Evolutionary conservation across 2,329 filamentous ascomycete genomes (phyloP), one percentile per base, ranked within the genome.

Genomic region (Fusarium floridanum): DNA sequence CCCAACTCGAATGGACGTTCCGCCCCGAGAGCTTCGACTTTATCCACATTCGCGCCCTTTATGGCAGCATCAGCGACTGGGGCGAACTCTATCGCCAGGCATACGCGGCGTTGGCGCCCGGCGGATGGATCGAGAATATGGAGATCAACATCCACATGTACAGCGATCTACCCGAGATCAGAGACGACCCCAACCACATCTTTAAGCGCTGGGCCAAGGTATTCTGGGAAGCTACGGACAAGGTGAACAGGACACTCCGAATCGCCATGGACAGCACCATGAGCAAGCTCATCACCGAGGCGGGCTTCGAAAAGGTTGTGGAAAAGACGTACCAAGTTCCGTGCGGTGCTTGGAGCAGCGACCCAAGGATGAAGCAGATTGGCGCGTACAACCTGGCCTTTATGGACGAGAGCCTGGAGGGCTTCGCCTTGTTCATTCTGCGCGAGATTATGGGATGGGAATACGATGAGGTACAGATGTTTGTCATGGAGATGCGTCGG

Each of bases 51-150:
- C 86, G 88, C 3, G 67, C 89, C 74, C 83, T 93, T 75, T 83
- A 85, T 8, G 91, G 91, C 22, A 86, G 86, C 57, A 88, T 92
- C 71, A 81, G 84, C 3, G 86, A 91, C 72, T 93, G 91, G 83
- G 82, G 84, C 27, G 81, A 86, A 17, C 82, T 93, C 11, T 87
- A 92, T 70, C 79, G 80, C 27, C 88, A 90, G 72, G 81, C 86
- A 3, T 89, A 83, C 71, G 16, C 81, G 81, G 62, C 86, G 89
- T 69, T 80, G 90, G 29, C 87, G 87, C 70, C 80, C 78, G 75
- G 75, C 7, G 71, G 68, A 12, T 77, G 68, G 71, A 43, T 74
- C 6, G 73, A 77, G 53, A 61, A 73, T 24, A 68, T 77, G 14
- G 73, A 76, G 50, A 41, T 73, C 27, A 72, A 75, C 11, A 73